These are phyloP conservation scores for Oenanthe javanica DNA, from an alignment of 140 eudicot species.

Conservation along the genomic window DNA sequence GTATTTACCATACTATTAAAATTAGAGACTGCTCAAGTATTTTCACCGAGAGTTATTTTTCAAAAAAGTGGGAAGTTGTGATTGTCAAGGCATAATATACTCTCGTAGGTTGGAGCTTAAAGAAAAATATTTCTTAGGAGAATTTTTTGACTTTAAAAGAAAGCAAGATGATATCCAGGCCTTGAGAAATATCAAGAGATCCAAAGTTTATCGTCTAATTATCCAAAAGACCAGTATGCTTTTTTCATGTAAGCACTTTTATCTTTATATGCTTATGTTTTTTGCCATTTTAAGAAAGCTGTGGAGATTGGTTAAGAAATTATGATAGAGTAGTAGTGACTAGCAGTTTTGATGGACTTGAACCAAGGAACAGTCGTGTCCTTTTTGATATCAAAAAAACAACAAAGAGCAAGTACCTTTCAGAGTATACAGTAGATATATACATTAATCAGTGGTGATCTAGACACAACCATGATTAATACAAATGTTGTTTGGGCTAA, in stretches of 20 bases:
- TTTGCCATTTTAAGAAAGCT: background rate
- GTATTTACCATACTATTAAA: background rate
- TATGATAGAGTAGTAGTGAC: background rate
- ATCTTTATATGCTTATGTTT: background rate
- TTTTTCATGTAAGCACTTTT: slow-evolving; percentile 56
- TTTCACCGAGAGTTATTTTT: background rate
- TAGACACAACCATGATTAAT: no score
- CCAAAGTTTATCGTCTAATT: slow-evolving; percentile 55
- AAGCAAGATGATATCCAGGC: slow-evolving; percentile 89
- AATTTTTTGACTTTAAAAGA: slow-evolving; percentile 86
- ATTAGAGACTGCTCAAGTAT: background rate
- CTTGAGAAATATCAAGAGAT: no score
- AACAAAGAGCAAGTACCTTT: background rate
- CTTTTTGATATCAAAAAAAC: background rate
- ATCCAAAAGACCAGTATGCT: slow-evolving; percentile 83
- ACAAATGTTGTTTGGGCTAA: no score
- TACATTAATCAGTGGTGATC: background rate
- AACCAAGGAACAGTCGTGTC: background rate
- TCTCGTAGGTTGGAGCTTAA: slow-evolving; percentile 72
- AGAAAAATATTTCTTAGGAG: slow-evolving; percentile 61
- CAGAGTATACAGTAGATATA: background rate
- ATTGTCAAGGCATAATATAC: background rate
- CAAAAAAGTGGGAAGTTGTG: background rate
- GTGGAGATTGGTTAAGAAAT: background rate
- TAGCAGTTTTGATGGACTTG: background rate